A percentile compares a stretch with the other conserved stretches of the same genome.
These are phyloP conservation scores for Colletotrichum musicola DNA, from an alignment of 2,329 filamentous ascomycete genomes.

Conservation along the genomic window DNA sequence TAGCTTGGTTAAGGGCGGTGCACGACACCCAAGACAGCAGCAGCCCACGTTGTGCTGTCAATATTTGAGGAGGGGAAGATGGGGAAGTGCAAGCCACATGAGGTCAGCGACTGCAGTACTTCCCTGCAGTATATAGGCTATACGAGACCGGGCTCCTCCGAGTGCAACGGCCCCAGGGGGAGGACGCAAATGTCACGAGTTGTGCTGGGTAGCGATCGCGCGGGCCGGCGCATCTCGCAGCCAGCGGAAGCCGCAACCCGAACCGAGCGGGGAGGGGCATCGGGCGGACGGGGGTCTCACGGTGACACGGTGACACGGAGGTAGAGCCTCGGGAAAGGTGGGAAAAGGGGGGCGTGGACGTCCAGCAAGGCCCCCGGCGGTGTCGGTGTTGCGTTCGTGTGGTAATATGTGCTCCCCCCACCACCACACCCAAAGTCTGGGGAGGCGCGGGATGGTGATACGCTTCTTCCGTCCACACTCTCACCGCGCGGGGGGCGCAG, in stretches of 20 bases:
- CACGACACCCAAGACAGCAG: slow-evolving; percentile 11
- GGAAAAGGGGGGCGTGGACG: not conserved
- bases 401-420: slow-evolving; percentile 3
- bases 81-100: slow-evolving; percentile 2
- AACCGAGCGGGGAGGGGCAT: slow-evolving; percentile 17
- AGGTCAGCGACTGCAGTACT: not conserved
- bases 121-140: not conserved
- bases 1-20: not conserved
- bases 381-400: slow-evolving; percentile 11
- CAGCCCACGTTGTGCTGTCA: not conserved
- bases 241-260: slow-evolving; percentile 23
- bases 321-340: slow-evolving; percentile 15
- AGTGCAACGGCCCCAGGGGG: slow-evolving; percentile 10
- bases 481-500: not conserved
- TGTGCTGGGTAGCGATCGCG: slow-evolving; percentile 25
- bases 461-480: slow-evolving; percentile 6
- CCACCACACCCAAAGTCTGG: not conserved
- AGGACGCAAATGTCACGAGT: slow-evolving; percentile 15
- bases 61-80: not conserved
- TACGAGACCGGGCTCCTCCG: slow-evolving; percentile 10
- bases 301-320: slow-evolving; percentile 24
- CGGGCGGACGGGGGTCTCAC: slow-evolving; percentile 6
- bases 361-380: slow-evolving; percentile 9
- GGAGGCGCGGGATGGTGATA: slow-evolving; percentile 4
- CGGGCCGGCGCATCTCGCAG: slow-evolving; percentile 32